These are phyloP conservation scores for Plasmopara viticola DNA, from an alignment of 352 stramenopile genomes.

Conservation along the genomic window DNA sequence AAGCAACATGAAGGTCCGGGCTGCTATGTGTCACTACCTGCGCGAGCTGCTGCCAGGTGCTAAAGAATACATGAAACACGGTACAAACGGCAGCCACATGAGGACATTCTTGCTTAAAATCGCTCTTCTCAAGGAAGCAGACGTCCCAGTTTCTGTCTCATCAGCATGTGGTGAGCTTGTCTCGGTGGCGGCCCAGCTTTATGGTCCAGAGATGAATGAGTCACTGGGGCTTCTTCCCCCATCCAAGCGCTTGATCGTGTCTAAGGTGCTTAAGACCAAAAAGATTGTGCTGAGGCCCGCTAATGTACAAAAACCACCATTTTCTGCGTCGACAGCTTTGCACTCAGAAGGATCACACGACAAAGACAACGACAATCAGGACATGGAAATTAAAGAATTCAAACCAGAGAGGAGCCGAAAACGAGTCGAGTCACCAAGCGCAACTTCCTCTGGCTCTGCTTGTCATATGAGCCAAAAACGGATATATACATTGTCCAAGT, in stretches of 20 bases:
- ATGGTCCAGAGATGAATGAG: slow-evolving; percentile 44
- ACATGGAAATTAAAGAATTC: not conserved
- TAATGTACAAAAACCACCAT: slow-evolving; percentile 8
- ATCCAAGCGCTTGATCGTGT: slow-evolving; percentile 43
- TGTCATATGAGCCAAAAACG: slow-evolving; percentile 37
- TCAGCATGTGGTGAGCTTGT: slow-evolving; percentile 57
- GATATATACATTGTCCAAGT: slow-evolving; percentile 25
- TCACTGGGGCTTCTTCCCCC: slow-evolving; percentile 49
- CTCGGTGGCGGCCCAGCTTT: slow-evolving; percentile 38
- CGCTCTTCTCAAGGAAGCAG: slow-evolving; percentile 53
- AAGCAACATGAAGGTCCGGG: slow-evolving; percentile 76
- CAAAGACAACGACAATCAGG: slow-evolving; percentile 22
- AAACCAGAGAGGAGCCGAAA: slow-evolving; percentile 41
- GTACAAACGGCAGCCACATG: slow-evolving; percentile 59
- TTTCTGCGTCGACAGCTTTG: slow-evolving; percentile 8
- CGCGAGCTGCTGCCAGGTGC: slow-evolving; percentile 45
- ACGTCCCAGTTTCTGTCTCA: slow-evolving; percentile 52
- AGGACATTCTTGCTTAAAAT: slow-evolving; percentile 64
- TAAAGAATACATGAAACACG: slow-evolving; percentile 53
- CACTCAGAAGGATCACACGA: slow-evolving; percentile 11
- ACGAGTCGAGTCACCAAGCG: slow-evolving; percentile 40
- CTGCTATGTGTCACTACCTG: slow-evolving; percentile 60
- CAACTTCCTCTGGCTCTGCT: slow-evolving; percentile 31
- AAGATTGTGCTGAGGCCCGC: slow-evolving; percentile 44
- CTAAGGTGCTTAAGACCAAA: slow-evolving; percentile 48